A percentile compares a stretch with the other conserved stretches of the same genome.
Conservation (phyloP, 805 yeast genomes). For the Kodamaea lidongshanica region DNA sequence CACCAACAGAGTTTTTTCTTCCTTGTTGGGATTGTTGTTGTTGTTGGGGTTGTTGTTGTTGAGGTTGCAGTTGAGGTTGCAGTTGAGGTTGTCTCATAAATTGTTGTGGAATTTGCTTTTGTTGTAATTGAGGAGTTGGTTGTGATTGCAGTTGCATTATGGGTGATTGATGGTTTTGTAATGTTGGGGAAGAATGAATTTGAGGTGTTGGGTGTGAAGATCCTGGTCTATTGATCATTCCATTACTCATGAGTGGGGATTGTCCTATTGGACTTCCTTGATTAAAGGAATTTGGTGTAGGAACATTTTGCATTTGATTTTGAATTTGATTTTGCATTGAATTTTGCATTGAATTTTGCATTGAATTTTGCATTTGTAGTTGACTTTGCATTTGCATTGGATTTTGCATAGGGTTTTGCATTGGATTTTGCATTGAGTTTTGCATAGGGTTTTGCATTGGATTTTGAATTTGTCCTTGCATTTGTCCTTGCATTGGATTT, state of each 20-base stretch:
- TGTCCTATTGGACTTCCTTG: conserved; percentile 7
- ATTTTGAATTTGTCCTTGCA: no score
- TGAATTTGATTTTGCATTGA: conserved; percentile 4
- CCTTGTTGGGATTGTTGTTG: conserved; percentile 4
- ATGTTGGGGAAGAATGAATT: conserved; percentile 8
- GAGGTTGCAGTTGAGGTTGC: conserved; percentile 2
- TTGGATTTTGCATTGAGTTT: neutral
- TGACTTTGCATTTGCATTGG: conserved; percentile 5
- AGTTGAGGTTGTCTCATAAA: conserved; percentile 1
- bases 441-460: neutral
- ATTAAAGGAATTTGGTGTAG: conserved; percentile 2
- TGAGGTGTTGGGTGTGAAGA: conserved; percentile 10
- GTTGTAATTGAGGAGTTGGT: conserved; percentile 4
- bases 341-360: conserved; percentile 1
- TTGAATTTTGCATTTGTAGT: no score
- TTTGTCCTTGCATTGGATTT: conserved; percentile 1
- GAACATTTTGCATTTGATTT: conserved; percentile 3
- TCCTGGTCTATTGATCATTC: conserved; percentile 7
- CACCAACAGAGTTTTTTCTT: conserved; percentile 1
- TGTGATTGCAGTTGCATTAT: conserved; percentile 8
- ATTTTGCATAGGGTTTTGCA: conserved; percentile 1
- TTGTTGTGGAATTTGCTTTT: conserved; percentile 8
- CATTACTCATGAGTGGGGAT: conserved; percentile 8
- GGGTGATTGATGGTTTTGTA: conserved; percentile 9
- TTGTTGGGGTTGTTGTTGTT: conserved; percentile 4